Percentiles rank a stretch among this genome's conserved stretches.
phyloP scores from a whole-genome alignment of 257 asterid species.

The Nyctanthes arbortristis region DNA sequence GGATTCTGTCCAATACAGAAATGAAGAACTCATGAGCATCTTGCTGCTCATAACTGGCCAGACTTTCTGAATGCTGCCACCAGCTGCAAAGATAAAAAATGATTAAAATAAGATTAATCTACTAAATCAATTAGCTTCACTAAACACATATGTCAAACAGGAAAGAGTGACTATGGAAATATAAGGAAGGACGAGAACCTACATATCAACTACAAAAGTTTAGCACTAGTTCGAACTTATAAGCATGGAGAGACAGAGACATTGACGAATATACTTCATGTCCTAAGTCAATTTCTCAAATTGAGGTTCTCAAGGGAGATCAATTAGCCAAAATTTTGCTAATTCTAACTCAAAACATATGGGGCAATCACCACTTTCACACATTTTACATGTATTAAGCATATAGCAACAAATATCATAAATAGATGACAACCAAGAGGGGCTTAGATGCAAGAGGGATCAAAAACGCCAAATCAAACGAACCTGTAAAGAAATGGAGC shows the following conservation, averaged over 20 bases:
- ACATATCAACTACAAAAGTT: background rate
- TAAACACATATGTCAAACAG: background rate
- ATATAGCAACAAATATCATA: constrained; percentile 2
- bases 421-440: constrained; percentile 12
- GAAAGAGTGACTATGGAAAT: background rate
- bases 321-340: background rate
- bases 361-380: background rate
- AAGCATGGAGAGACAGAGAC: background rate
- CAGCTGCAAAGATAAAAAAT: constrained; percentile 46
- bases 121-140: background rate
- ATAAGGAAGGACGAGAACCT: background rate
- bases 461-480: constrained; percentile 19
- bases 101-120: background rate
- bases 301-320: background rate
- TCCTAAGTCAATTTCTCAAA: background rate
- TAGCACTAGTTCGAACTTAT: background rate
- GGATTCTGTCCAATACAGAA: constrained; percentile 66
- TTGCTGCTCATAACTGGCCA: constrained; percentile 68
- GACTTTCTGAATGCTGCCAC: constrained; percentile 77
- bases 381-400: constrained; percentile 5
- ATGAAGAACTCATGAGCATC: constrained; percentile 77
- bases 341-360: background rate
- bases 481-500: constrained; percentile 78
- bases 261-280: background rate
- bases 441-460: constrained; percentile 10